These are phyloP conservation scores for Plenodomus biglobosus DNA, from an alignment of 2,329 filamentous ascomycete genomes.

Conservation along the genomic window DNA sequence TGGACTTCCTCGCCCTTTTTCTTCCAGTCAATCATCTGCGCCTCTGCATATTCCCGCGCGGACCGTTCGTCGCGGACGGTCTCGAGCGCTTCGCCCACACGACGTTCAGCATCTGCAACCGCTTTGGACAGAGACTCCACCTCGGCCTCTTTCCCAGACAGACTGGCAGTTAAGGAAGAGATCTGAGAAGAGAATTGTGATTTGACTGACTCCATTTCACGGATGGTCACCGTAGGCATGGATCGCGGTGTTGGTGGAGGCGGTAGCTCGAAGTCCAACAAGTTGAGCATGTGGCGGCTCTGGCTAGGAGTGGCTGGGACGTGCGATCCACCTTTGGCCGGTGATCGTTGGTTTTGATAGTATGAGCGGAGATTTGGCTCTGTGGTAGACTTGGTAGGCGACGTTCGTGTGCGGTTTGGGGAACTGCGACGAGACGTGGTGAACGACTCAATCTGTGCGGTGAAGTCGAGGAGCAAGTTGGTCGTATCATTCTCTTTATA, in stretches of 20 bases:
- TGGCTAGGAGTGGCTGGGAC: slow-evolving; percentile 37
- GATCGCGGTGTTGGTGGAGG: slow-evolving; percentile 89
- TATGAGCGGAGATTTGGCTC: slow-evolving; percentile 54
- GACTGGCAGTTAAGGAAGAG: slow-evolving; percentile 85
- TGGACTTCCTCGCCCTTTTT: slow-evolving; percentile 85
- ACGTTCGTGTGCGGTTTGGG: slow-evolving; percentile 43
- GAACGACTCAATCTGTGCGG: slow-evolving; percentile 69
- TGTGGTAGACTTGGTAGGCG: slow-evolving; percentile 55
- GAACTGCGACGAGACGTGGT: slow-evolving; percentile 46
- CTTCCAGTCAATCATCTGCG: slow-evolving; percentile 82
- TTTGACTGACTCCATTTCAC: slow-evolving; percentile 90
- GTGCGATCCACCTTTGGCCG: slow-evolving; percentile 30
- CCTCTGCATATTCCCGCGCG: slow-evolving; percentile 68
- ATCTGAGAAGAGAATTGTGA: slow-evolving; percentile 90
- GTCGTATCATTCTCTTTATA: slow-evolving; percentile 62
- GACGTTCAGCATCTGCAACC: slow-evolving; percentile 85
- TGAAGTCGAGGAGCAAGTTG: slow-evolving; percentile 84
- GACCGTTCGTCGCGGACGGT: slow-evolving; percentile 75
- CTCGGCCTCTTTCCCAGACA: slow-evolving; percentile 92
- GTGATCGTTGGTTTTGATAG: slow-evolving; percentile 39
- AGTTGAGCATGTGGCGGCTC: slow-evolving; percentile 37
- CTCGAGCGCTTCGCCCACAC: slow-evolving; percentile 84
- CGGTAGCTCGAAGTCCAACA: slow-evolving; percentile 88
- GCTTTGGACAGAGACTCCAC: slow-evolving; percentile 84
- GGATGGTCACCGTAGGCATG: slow-evolving; percentile 84